Conservation (phyloP, 768 basidiomycete genomes). For the Lactifluus hygrophoroides region DNA sequence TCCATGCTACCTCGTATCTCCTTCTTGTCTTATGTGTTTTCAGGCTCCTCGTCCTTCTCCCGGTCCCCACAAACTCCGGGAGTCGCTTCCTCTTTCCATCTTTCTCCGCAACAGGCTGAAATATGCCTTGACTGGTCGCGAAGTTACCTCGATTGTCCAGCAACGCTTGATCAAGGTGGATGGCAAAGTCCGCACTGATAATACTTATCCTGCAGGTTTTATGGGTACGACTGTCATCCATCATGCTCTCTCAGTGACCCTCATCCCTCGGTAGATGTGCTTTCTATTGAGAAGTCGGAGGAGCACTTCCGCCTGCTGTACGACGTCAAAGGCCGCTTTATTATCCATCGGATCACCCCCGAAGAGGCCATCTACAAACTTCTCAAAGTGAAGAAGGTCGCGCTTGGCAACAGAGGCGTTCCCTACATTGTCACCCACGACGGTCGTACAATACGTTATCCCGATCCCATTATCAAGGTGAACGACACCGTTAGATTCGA, state of each 20-base stretch:
- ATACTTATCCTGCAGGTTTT: slow-evolving; percentile 95
- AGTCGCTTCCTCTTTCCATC: slow-evolving; percentile 93
- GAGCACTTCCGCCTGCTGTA: slow-evolving; percentile 99
- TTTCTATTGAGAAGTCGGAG: slow-evolving; percentile 95
- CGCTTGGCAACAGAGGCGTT: slow-evolving; percentile 87
- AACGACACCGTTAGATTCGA: slow-evolving; percentile 99
- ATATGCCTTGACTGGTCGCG: slow-evolving; percentile 94
- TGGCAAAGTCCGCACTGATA: slow-evolving; percentile 95
- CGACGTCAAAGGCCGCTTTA: slow-evolving; percentile 99
- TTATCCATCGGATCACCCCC: slow-evolving; percentile 97
- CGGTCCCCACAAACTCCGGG: slow-evolving; percentile 98
- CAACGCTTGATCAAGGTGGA: slow-evolving; percentile 98
- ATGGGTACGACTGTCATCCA: slow-evolving; percentile 55
- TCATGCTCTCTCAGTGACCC: not conserved
- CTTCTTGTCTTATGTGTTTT: slow-evolving; percentile 1
- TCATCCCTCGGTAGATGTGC: slow-evolving; percentile 55
- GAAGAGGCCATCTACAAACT: slow-evolving; percentile 98
- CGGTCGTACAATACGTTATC: slow-evolving; percentile 99
- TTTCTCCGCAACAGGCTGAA: slow-evolving; percentile 99
- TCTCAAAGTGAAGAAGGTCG: slow-evolving; percentile 86
- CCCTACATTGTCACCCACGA: slow-evolving; percentile 98
- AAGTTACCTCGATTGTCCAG: slow-evolving; percentile 91
- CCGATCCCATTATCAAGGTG: slow-evolving; percentile 89
- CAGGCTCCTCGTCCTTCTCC: slow-evolving; percentile 95
- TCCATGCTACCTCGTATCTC: not conserved